Conservation (phyloP, 2,329 filamentous ascomycete species). For the Paracorniculantispora psalliotae region DNA sequence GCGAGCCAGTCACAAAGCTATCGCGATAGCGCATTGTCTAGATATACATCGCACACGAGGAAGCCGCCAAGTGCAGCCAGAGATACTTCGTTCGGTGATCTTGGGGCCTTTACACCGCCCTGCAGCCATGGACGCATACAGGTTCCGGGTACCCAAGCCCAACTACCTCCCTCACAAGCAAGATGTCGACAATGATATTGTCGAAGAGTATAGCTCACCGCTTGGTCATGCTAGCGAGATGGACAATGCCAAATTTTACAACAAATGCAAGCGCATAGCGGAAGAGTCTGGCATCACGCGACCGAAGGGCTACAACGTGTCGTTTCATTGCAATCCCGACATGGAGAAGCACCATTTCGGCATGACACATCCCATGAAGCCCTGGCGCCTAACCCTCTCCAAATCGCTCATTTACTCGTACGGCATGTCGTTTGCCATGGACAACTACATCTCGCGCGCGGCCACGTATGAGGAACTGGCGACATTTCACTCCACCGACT, state of each 20-base stretch:
- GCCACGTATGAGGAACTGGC: constrained; percentile 85
- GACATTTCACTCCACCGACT: constrained; percentile 82
- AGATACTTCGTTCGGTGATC: neutral
- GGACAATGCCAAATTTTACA: constrained; percentile 53
- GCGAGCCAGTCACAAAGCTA: neutral
- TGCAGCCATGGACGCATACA: constrained; percentile 44
- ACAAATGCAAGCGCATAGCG: constrained; percentile 53
- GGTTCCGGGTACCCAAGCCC: constrained; percentile 50
- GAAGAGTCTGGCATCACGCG: constrained; percentile 65
- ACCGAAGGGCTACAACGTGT: constrained; percentile 84
- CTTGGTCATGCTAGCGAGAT: constrained; percentile 47
- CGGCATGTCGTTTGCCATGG: constrained; percentile 95
- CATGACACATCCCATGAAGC: constrained; percentile 97
- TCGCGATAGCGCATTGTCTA: neutral
- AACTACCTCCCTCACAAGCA: constrained; percentile 56
- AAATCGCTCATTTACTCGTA: constrained; percentile 94
- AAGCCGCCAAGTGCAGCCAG: neutral
- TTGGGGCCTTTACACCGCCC: neutral
- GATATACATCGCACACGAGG: neutral
- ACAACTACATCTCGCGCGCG: constrained; percentile 78
- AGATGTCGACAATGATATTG: constrained; percentile 48
- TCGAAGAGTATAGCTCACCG: constrained; percentile 47
- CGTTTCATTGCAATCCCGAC: constrained; percentile 89
- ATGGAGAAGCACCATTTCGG: constrained; percentile 98
- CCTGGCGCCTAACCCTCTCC: constrained; percentile 91